phyloP scores from a whole-genome alignment of 257 asterid species.

The Primulina eburnea region DNA sequence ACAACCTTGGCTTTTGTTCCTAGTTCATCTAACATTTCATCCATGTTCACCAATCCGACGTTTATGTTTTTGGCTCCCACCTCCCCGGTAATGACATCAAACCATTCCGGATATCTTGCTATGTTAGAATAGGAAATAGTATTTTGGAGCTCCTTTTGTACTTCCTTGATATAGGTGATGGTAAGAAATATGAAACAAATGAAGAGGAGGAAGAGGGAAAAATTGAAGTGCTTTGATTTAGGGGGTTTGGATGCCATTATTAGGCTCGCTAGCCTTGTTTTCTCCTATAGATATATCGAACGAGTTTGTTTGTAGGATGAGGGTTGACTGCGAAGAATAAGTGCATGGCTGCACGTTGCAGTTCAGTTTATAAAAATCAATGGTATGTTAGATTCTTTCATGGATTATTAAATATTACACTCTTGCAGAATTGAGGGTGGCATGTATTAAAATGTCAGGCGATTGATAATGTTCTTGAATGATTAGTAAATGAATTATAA shows the following conservation, averaged over 20 bases:
- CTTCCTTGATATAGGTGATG: slow-evolving; percentile 30
- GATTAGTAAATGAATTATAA: no score
- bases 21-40: neutral
- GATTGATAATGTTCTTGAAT: no score
- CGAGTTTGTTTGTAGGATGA: no score
- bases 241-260: slow-evolving; percentile 47
- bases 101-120: slow-evolving; percentile 29
- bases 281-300: neutral
- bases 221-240: slow-evolving; percentile 31
- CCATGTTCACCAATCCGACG: slow-evolving; percentile 43
- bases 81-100: slow-evolving; percentile 23
- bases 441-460: no score
- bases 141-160: slow-evolving; percentile 22
- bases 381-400: no score
- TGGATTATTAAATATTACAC: no score
- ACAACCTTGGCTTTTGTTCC: slow-evolving; percentile 13
- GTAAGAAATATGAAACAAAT: slow-evolving; percentile 32
- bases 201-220: slow-evolving; percentile 38
- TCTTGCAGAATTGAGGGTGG: no score
- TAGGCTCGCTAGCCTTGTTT: neutral
- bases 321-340: neutral
- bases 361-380: neutral
- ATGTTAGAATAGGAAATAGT: neutral
- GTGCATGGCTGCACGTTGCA: slow-evolving; percentile 50
- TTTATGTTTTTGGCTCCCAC: slow-evolving; percentile 28